These are phyloP conservation scores for Mucor piriformis DNA, from an alignment of 371 early-diverging fungal species.

Conservation along the genomic window DNA sequence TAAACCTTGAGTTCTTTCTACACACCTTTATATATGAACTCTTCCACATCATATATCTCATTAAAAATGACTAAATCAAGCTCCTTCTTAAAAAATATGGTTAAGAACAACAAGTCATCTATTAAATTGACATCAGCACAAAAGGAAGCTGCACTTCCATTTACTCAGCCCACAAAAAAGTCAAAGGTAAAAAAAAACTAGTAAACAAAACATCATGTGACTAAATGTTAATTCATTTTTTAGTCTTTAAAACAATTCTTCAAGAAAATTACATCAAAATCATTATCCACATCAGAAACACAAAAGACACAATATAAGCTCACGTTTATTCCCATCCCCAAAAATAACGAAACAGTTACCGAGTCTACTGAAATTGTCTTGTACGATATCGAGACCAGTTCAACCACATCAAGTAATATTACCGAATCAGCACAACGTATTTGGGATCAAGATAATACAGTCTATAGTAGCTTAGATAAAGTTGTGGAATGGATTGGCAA, in stretches of 20 bases:
- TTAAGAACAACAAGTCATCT: conserved; percentile 31
- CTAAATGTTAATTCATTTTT: background rate
- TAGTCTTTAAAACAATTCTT: conserved; percentile 9
- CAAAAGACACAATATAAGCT: conserved; percentile 19
- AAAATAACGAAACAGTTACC: conserved; percentile 1
- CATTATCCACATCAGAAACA: background rate
- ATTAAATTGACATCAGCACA: conserved; percentile 7
- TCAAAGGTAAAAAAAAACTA: conserved; percentile 12
- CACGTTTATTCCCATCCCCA: conserved; percentile 17
- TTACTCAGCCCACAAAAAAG: conserved; percentile 1
- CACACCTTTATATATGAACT: background rate
- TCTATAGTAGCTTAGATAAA: conserved; percentile 31
- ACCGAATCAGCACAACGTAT: conserved; percentile 35
- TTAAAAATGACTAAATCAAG: background rate
- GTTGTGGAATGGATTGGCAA: conserved; percentile 48
- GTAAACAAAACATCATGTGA: background rate
- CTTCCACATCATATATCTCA: conserved; percentile 2
- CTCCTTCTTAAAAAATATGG: conserved; percentile 7
- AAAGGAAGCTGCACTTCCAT: conserved; percentile 24
- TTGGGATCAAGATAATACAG: conserved; percentile 45
- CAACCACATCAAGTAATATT: background rate
- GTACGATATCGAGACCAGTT: conserved; percentile 2
- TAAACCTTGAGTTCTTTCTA: background rate
- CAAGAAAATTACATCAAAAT: conserved; percentile 9
- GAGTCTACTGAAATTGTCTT: conserved; percentile 6